Percentiles rank a stretch among this genome's conserved stretches.
phyloP scores from a whole-genome alignment of 176 grass and related monocot species.

The Raddia guianensis region DNA sequence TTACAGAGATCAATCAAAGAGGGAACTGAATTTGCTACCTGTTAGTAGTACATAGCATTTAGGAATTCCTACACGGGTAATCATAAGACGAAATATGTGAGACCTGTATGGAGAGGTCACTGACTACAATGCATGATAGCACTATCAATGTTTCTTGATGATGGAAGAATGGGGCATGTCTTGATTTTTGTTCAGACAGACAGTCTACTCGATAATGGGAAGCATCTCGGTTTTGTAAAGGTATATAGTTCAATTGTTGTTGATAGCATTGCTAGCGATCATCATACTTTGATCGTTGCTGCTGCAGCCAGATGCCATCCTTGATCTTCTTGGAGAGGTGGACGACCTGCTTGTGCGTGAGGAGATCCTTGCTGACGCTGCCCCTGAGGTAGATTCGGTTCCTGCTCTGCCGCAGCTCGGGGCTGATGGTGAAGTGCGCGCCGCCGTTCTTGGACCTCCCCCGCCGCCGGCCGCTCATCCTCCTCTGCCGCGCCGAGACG shows the following conservation, averaged over 20 bases:
- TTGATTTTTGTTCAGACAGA: too few relatives aligned
- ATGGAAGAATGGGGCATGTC: background rate
- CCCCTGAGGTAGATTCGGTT: conserved; percentile 79
- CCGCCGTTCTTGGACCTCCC: conserved; percentile 36
- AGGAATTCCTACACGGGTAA: background rate
- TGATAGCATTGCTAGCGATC: background rate
- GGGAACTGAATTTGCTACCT: background rate
- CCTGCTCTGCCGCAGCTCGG: conserved; percentile 65
- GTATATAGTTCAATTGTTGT: background rate
- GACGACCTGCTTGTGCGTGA: conserved; percentile 89
- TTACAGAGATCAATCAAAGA: background rate
- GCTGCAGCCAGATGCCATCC: conserved; percentile 69
- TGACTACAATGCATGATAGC: background rate
- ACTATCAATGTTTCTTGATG: background rate
- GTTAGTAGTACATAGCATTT: background rate
- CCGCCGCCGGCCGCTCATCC: conserved; percentile 56
- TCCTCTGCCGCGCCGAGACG: conserved; percentile 68
- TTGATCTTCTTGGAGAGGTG: conserved; percentile 95
- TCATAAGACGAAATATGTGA: background rate
- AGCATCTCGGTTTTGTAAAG: background rate
- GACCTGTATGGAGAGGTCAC: background rate
- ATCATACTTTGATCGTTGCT: conserved; percentile 72
- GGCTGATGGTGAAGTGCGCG: conserved; percentile 59
- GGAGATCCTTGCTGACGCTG: conserved; percentile 70
- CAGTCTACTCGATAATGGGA: too few relatives aligned